These are phyloP conservation scores for Oenanthe javanica DNA, from an alignment of 140 eudicot species.

Conservation along the genomic window DNA sequence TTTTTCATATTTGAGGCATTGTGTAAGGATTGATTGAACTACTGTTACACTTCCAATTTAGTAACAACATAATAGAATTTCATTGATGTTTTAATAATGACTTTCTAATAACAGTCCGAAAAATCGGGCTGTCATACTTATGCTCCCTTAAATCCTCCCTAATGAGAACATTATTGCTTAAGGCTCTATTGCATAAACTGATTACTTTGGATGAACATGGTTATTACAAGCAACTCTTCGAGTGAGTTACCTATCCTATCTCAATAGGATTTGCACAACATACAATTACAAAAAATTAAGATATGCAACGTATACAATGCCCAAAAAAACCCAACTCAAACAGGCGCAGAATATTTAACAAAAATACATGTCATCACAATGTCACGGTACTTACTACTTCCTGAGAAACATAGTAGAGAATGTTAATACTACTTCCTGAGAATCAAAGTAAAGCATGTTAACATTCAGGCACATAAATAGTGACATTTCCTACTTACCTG, in stretches of 20 bases:
- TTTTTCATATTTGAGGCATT: neutral
- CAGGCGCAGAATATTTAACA: neutral
- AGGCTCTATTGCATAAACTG: neutral
- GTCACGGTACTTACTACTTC: neutral
- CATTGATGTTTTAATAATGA: neutral
- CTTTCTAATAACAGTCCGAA: neutral
- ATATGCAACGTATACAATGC: neutral
- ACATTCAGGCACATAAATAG: neutral
- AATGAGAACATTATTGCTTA: neutral
- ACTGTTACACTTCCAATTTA: neutral
- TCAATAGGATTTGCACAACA: neutral
- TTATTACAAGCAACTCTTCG: neutral
- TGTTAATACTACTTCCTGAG: neutral
- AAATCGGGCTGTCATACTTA: neutral
- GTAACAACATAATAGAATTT: neutral
- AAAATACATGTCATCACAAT: neutral
- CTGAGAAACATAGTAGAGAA: neutral
- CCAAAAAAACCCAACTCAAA: neutral
- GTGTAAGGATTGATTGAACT: neutral
- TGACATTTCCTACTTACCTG: neutral
- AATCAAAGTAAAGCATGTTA: neutral
- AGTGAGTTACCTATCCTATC: neutral
- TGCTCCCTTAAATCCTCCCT: neutral
- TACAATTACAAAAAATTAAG: neutral
- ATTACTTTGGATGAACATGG: neutral